Percentiles rank a stretch among this genome's conserved stretches.
phyloP scores from a whole-genome alignment of 1,284 basidiomycete genomes.

The Apiotrichum gracile region DNA sequence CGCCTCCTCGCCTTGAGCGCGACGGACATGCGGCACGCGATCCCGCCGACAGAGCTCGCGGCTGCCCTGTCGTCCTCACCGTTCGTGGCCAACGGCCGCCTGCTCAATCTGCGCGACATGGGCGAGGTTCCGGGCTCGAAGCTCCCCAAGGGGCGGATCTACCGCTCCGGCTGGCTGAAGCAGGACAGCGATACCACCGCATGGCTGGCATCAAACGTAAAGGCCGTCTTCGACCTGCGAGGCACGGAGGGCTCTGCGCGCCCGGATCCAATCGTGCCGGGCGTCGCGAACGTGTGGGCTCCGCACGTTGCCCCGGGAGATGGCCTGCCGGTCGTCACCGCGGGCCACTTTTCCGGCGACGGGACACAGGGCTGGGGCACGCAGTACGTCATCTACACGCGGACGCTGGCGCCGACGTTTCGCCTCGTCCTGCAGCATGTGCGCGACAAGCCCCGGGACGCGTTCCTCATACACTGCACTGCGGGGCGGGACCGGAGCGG shows the following conservation, averaged over 20 bases:
- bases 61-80: slow-evolving; percentile 2
- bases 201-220: slow-evolving; percentile 5
- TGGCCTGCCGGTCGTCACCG: neutral
- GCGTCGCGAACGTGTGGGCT: slow-evolving; percentile 3
- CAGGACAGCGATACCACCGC: neutral
- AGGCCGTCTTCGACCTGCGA: slow-evolving; percentile 11
- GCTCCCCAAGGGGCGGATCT: neutral
- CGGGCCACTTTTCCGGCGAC: slow-evolving; percentile 7
- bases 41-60: neutral
- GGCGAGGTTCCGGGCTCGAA: slow-evolving; percentile 5
- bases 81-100: neutral
- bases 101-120: slow-evolving; percentile 14
- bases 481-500: slow-evolving; percentile 17
- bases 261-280: slow-evolving; percentile 5
- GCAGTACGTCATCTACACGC: slow-evolving; percentile 3
- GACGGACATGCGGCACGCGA: neutral
- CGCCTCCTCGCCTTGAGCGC: neutral
- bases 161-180: slow-evolving; percentile 6
- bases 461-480: slow-evolving; percentile 13
- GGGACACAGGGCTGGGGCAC: slow-evolving; percentile 6
- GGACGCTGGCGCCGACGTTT: neutral
- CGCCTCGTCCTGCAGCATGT: slow-evolving; percentile 9
- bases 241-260: neutral
- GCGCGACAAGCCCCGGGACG: neutral
- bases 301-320: neutral